These are phyloP conservation scores for Eucalyptus erythrocorys DNA, from an alignment of 345 rosid genomes.

Conservation along the genomic window DNA sequence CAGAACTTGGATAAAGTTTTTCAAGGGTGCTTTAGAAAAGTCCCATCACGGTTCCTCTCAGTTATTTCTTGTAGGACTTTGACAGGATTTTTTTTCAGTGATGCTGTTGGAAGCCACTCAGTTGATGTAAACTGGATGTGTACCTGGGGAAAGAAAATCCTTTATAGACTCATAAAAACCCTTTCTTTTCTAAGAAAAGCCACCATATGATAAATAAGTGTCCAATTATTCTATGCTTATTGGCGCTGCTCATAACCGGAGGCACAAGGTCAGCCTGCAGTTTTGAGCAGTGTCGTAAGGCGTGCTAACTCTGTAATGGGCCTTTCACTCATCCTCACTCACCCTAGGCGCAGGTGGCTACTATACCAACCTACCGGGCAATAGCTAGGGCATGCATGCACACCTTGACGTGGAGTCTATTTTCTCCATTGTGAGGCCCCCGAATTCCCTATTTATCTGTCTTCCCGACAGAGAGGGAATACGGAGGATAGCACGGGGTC, in stretches of 20 bases:
- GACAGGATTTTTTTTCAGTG: not conserved
- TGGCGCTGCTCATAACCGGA: no score
- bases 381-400: no score
- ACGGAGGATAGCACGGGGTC: accelerated
- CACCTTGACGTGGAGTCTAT: no score
- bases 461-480: no score
- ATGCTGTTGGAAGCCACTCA: not conserved
- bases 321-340: no score
- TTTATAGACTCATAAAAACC: not conserved
- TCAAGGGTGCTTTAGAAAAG: not conserved
- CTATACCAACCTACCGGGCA: no score
- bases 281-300: no score
- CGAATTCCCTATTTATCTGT: no score
- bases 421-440: no score
- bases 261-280: no score
- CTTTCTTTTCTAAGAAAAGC: not conserved
- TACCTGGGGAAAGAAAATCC: not conserved
- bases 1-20: not conserved
- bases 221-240: not conserved
- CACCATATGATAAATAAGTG: not conserved
- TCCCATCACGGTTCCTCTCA: not conserved
- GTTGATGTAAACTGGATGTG: not conserved
- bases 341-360: no score
- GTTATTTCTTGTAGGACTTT: not conserved
- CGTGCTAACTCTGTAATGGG: no score